phyloP scores from a whole-genome alignment of 2,329 filamentous ascomycete genomes.

The Epichloe sp. region DNA sequence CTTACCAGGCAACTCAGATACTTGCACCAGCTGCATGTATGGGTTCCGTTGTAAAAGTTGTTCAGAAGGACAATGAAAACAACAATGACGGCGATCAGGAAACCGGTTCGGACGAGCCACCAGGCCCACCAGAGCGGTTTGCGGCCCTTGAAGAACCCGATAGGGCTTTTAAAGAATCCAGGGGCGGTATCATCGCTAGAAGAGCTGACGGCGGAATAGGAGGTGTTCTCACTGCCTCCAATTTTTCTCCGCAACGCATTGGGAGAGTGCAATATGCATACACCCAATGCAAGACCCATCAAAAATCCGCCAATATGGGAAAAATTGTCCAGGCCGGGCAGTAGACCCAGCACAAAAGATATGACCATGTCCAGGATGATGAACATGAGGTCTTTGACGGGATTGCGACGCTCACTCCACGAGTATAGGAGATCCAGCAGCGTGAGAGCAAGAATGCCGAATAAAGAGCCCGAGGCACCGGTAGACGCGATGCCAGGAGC shows the following conservation, averaged over 20 bases:
- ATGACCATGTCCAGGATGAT: constrained; percentile 76
- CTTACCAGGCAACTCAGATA: constrained; percentile 85
- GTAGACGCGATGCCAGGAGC: constrained; percentile 69
- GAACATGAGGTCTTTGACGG: constrained; percentile 75
- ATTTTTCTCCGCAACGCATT: constrained; percentile 64
- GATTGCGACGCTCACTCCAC: constrained; percentile 67
- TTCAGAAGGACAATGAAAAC: constrained; percentile 77
- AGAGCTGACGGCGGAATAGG: constrained; percentile 56
- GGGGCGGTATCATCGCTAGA: constrained; percentile 34
- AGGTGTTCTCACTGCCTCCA: constrained; percentile 43
- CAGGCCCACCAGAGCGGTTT: constrained; percentile 95
- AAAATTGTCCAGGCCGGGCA: constrained; percentile 94
- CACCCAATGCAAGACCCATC: constrained; percentile 76
- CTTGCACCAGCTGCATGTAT: constrained; percentile 83
- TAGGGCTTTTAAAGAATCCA: constrained; percentile 46
- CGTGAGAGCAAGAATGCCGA: constrained; percentile 79
- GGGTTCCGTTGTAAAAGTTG: constrained; percentile 76
- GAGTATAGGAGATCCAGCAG: constrained; percentile 87
- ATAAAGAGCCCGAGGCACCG: constrained; percentile 80
- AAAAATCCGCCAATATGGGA: constrained; percentile 92
- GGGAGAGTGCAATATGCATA: constrained; percentile 81
- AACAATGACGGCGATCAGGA: constrained; percentile 67
- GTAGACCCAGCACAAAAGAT: constrained; percentile 79
- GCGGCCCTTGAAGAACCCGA: constrained; percentile 80
- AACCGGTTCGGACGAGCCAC: constrained; percentile 77